Evolutionary conservation across 176 grass and related monocot species (phyloP).

Genomic region (Phoenix dactylifera): DNA sequence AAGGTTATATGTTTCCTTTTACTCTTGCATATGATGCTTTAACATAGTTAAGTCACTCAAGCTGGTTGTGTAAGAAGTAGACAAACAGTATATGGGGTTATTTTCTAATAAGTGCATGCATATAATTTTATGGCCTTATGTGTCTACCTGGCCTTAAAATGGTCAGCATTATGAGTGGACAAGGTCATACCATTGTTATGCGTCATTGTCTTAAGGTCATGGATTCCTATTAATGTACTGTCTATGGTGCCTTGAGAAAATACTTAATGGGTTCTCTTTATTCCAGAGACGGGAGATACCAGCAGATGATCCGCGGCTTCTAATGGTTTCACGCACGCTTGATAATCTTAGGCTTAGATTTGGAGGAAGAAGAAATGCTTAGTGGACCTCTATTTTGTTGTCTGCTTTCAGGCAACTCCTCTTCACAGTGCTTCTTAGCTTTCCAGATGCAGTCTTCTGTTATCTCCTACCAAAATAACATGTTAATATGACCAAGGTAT

Average conservation of each 20-base stretch:
- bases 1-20: conserved; percentile 42
- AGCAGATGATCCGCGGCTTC: conserved; percentile 63
- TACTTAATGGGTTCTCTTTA: not conserved
- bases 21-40: not conserved
- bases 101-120: no score
- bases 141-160: no score
- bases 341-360: conserved; percentile 41
- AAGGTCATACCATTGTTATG: not conserved
- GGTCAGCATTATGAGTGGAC: no score
- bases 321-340: conserved; percentile 44
- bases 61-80: not conserved
- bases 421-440: no score
- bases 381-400: not conserved
- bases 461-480: no score
- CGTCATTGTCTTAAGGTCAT: not conserved
- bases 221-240: conserved; percentile 1
- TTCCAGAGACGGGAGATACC: conserved; percentile 82
- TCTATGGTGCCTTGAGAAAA: not conserved
- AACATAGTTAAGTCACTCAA: not conserved
- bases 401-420: no score
- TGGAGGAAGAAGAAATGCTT: conserved; percentile 48
- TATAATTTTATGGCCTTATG: no score
- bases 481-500: no score
- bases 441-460: no score
- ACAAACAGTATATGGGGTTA: not conserved